Percentiles rank a stretch among this genome's conserved stretches.
phyloP scores from a whole-genome alignment of 2,329 filamentous ascomycete species.

The Thermomyces lanuginosus region DNA sequence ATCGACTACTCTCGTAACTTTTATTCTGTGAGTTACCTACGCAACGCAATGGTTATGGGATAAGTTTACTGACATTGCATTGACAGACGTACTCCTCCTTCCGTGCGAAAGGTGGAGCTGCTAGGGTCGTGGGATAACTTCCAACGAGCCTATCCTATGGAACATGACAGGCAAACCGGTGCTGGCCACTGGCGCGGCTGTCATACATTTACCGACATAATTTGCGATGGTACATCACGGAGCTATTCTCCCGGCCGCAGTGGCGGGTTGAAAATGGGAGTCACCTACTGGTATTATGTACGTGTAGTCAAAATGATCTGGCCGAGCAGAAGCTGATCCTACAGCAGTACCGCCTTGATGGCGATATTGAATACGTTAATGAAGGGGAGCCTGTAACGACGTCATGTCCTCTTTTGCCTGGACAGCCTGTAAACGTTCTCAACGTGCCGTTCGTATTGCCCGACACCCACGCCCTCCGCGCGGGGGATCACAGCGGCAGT shows the following conservation, averaged over 20 bases:
- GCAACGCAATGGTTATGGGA: background rate
- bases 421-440: conserved; percentile 72
- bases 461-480: conserved; percentile 26
- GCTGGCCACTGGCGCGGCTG: conserved; percentile 71
- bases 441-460: conserved; percentile 57
- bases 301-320: conserved; percentile 22
- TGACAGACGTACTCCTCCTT: conserved; percentile 20
- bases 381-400: conserved; percentile 56
- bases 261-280: conserved; percentile 79
- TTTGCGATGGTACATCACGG: conserved; percentile 54
- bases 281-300: conserved; percentile 92
- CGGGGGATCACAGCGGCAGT: conserved; percentile 50
- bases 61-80: conserved; percentile 8
- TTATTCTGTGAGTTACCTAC: conserved; percentile 8
- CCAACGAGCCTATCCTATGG: conserved; percentile 58
- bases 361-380: conserved; percentile 61
- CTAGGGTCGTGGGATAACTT: conserved; percentile 97
- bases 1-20: conserved; percentile 9
- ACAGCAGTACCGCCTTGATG: conserved; percentile 64
- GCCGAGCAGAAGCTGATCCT: conserved; percentile 11
- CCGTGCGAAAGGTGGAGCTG: conserved; percentile 50
- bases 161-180: conserved; percentile 60
- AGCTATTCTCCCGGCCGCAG: conserved; percentile 41
- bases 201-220: conserved; percentile 70
- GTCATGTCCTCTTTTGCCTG: conserved; percentile 69